Evolutionary conservation across 805 yeast species (phyloP).

Genomic region (Metschnikowia bowlesiae): DNA sequence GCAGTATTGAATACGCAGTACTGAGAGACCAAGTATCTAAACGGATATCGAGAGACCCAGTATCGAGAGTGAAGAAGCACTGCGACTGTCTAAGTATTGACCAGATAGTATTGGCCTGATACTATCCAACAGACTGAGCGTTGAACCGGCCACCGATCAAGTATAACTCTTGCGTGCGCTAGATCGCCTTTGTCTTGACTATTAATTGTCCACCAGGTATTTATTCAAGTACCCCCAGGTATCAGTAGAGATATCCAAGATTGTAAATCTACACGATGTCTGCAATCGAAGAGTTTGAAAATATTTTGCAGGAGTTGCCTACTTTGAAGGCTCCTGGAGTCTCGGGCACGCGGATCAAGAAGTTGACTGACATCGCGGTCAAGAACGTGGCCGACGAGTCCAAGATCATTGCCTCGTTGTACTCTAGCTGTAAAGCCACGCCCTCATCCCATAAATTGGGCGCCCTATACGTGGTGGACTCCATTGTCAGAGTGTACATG

Average conservation of each 20-base stretch:
- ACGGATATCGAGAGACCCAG: not conserved
- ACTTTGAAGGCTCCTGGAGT: conserved; percentile 82
- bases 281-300: conserved; percentile 44
- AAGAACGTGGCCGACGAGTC: conserved; percentile 59
- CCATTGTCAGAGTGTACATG: conserved; percentile 79
- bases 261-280: conserved; percentile 26
- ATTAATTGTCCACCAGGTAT: not conserved
- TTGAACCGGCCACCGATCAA: not conserved
- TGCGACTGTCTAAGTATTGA: not conserved
- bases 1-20: not conserved
- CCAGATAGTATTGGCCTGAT: not conserved
- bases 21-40: not conserved
- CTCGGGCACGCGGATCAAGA: conserved; percentile 91
- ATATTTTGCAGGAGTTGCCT: conserved; percentile 45
- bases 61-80: not conserved
- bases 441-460: conserved; percentile 86
- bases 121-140: not conserved
- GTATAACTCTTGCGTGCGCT: not conserved
- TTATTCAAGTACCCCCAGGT: not conserved
- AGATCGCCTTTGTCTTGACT: not conserved
- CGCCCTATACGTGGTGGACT: conserved; percentile 84
- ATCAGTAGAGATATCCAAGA: conserved; percentile 3
- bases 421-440: conserved; percentile 64
- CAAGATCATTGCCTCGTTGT: conserved; percentile 53
- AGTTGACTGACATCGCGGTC: conserved; percentile 72